Conservation (phyloP, 2,329 filamentous ascomycete species). For the Stenocarpella maydis region DNA sequence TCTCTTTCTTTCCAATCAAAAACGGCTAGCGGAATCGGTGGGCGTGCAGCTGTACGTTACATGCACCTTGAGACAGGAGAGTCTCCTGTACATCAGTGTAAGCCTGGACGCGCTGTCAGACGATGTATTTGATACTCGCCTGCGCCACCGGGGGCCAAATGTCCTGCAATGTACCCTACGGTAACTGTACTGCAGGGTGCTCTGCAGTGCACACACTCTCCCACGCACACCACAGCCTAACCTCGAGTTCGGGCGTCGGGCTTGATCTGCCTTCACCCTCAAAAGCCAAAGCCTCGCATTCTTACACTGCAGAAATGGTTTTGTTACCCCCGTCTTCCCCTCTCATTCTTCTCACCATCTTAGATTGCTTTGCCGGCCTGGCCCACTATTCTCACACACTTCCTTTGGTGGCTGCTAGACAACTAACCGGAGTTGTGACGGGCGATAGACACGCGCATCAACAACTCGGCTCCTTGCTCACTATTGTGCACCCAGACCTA, state of each 20-base stretch:
- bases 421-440: constrained; percentile 23
- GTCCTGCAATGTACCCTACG: constrained; percentile 33
- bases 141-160: constrained; percentile 19
- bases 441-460: constrained; percentile 14
- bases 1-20: constrained; percentile 9
- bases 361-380: constrained; percentile 9
- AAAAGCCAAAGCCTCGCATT: constrained; percentile 32
- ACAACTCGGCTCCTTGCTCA: constrained; percentile 16
- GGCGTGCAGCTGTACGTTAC: constrained; percentile 32
- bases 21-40: constrained; percentile 25
- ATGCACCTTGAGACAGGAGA: constrained; percentile 27
- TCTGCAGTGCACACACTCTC: constrained; percentile 27
- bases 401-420: neutral
- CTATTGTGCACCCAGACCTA: constrained; percentile 12
- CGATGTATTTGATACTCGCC: constrained; percentile 32
- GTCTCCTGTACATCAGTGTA: constrained; percentile 28
- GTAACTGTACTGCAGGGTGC: constrained; percentile 35
- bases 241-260: constrained; percentile 28
- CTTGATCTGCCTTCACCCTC: constrained; percentile 32
- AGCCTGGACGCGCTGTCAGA: constrained; percentile 10
- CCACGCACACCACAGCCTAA: constrained; percentile 32
- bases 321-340: constrained; percentile 24
- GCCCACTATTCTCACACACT: neutral
- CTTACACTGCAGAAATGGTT: constrained; percentile 26
- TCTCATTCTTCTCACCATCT: constrained; percentile 13